Evolutionary conservation across 176 grass and related monocot genomes (phyloP).

Genomic region (Saccharum spontaneum): DNA sequence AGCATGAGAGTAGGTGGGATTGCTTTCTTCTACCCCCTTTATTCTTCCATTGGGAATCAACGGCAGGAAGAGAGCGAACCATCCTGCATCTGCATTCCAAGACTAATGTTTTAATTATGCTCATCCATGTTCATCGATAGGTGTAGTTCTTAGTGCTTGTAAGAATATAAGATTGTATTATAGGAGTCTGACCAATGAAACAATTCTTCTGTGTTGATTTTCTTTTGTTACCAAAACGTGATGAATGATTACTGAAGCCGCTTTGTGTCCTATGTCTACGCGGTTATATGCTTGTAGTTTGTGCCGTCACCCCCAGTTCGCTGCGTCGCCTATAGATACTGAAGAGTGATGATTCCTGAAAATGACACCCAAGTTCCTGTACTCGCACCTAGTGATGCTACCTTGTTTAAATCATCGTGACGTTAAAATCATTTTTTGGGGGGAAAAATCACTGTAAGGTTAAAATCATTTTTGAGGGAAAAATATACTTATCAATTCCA

Average conservation of each 20-base stretch:
- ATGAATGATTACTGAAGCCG: not conserved
- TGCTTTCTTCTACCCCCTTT: not conserved
- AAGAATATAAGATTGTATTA: slow-evolving; percentile 37
- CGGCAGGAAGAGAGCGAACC: slow-evolving; percentile 18
- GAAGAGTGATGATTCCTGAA: not conserved
- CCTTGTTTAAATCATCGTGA: too few species aligned
- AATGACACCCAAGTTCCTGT: not conserved
- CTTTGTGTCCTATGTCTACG: not conserved
- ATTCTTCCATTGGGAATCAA: slow-evolving; percentile 17
- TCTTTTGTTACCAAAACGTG: not conserved
- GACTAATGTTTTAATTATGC: slow-evolving; percentile 13
- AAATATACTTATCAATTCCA: too few species aligned
- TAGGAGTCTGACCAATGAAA: slow-evolving; percentile 40
- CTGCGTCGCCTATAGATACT: not conserved
- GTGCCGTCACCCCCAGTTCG: not conserved
- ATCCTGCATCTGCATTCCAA: slow-evolving; percentile 9
- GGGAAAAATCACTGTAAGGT: too few species aligned
- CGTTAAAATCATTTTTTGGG: too few species aligned
- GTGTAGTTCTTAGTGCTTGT: slow-evolving; percentile 37
- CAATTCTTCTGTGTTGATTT: not conserved
- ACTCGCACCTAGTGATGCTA: too few species aligned
- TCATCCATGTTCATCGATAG: slow-evolving; percentile 31
- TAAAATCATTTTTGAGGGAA: too few species aligned
- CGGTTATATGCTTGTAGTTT: not conserved
- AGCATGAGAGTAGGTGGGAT: slow-evolving; percentile 29